phyloP scores from a whole-genome alignment of 2,329 filamentous ascomycete species.

The Teratosphaeriaceae sp. region DNA sequence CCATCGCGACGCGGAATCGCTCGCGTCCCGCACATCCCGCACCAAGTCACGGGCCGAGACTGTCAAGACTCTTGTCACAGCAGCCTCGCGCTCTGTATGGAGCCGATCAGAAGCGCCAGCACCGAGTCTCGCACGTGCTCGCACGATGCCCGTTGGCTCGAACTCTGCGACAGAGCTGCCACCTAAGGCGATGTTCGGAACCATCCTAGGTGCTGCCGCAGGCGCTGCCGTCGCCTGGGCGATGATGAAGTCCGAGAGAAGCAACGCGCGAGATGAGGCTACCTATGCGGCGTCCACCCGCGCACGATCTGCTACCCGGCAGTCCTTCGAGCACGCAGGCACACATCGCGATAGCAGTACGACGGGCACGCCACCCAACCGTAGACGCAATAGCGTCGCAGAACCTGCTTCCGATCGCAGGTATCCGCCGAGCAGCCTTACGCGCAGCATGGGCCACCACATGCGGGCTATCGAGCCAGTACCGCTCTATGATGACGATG shows the following conservation, averaged over 20 bases:
- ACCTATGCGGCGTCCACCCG: slow-evolving; percentile 10
- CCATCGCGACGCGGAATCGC: slow-evolving; percentile 19
- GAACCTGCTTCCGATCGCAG: slow-evolving; percentile 23
- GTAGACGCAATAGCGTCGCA: slow-evolving; percentile 25
- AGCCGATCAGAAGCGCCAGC: slow-evolving; percentile 10
- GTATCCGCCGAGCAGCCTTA: slow-evolving; percentile 15
- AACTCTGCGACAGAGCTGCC: slow-evolving; percentile 11
- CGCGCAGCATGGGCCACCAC: slow-evolving; percentile 11
- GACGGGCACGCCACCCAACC: slow-evolving; percentile 23
- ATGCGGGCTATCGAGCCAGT: slow-evolving; percentile 32
- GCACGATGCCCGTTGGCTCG: slow-evolving; percentile 12
- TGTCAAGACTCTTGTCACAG: slow-evolving; percentile 19
- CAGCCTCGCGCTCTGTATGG: slow-evolving; percentile 15
- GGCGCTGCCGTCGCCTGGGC: slow-evolving; percentile 71
- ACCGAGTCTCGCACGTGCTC: slow-evolving; percentile 11
- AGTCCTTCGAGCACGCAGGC: neutral
- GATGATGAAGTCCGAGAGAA: slow-evolving; percentile 56
- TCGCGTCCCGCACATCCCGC: slow-evolving; percentile 16
- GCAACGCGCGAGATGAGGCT: slow-evolving; percentile 39
- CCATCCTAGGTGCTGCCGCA: slow-evolving; percentile 71
- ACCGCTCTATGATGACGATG: slow-evolving; percentile 15
- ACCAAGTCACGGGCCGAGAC: slow-evolving; percentile 20
- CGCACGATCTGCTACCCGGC: slow-evolving; percentile 3
- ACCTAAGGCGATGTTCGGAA: slow-evolving; percentile 49
- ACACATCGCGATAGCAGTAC: slow-evolving; percentile 27